phyloP scores from a whole-genome alignment of 2,329 filamentous ascomycete species.

The Xylariaceae sp. region DNA sequence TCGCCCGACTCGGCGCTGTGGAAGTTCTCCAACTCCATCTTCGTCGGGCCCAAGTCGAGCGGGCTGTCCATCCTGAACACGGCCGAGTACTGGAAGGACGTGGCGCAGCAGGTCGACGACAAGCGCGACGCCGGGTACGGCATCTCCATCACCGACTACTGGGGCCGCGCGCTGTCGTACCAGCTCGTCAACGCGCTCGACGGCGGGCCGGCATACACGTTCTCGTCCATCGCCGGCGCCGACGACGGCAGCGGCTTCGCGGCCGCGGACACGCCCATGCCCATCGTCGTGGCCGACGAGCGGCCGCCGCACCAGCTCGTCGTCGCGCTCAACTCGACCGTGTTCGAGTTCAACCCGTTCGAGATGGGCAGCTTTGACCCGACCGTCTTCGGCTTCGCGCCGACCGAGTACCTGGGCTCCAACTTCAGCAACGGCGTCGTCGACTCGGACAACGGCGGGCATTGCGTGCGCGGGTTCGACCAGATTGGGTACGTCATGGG shows the following conservation, averaged over 20 bases:
- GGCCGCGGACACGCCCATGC: slow-evolving; percentile 61
- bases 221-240: slow-evolving; percentile 63
- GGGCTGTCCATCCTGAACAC: slow-evolving; percentile 24
- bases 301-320: slow-evolving; percentile 56
- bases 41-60: slow-evolving; percentile 30
- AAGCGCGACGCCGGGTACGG: slow-evolving; percentile 62
- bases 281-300: slow-evolving; percentile 66
- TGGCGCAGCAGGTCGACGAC: slow-evolving; percentile 50
- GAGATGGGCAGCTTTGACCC: slow-evolving; percentile 76
- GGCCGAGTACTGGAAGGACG: slow-evolving; percentile 54
- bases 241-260: slow-evolving; percentile 47
- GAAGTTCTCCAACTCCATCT: slow-evolving; percentile 34
- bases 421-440: slow-evolving; percentile 62
- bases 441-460: slow-evolving; percentile 42
- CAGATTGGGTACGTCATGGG: slow-evolving; percentile 80
- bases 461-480: slow-evolving; percentile 75
- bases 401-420: slow-evolving; percentile 65
- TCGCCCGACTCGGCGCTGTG: slow-evolving; percentile 29
- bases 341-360: slow-evolving; percentile 74
- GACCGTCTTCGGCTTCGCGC: slow-evolving; percentile 64
- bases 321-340: slow-evolving; percentile 65
- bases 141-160: slow-evolving; percentile 66
- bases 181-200: slow-evolving; percentile 63
- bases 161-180: slow-evolving; percentile 64
- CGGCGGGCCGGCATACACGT: slow-evolving; percentile 66